Percentiles rank a stretch among this genome's conserved stretches.
These are phyloP conservation scores for Clathrospora elynae DNA, from an alignment of 2,329 filamentous ascomycete species.

Conservation along the genomic window DNA sequence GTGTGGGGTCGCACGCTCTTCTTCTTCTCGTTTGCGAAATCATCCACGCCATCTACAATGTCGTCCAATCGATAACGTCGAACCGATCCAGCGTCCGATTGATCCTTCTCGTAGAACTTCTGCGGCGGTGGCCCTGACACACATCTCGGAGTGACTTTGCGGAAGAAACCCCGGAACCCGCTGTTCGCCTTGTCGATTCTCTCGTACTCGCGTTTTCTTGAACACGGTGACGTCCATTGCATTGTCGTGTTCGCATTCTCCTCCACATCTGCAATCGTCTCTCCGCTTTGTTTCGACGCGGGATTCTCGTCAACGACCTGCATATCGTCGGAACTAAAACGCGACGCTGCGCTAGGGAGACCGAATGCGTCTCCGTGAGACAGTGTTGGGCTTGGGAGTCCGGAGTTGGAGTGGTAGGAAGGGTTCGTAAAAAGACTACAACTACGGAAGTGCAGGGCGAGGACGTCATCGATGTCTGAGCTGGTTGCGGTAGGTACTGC, in stretches of 20 bases:
- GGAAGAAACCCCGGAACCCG: slow-evolving; percentile 44
- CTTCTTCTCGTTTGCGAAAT: too few species aligned
- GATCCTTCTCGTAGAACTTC: slow-evolving; percentile 46
- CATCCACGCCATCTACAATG: slow-evolving; percentile 23
- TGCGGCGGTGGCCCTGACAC: slow-evolving; percentile 41
- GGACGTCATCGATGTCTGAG: slow-evolving; percentile 47
- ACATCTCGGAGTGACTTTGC: slow-evolving; percentile 40
- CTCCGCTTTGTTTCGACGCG: slow-evolving; percentile 26
- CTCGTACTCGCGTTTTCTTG: slow-evolving; percentile 44
- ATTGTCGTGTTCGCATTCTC: slow-evolving; percentile 39
- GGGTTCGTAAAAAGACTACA: slow-evolving; percentile 44
- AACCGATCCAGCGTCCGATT: slow-evolving; percentile 45
- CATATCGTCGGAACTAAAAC: slow-evolving; percentile 28
- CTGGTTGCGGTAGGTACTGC: slow-evolving; percentile 25
- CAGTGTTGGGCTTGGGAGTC: slow-evolving; percentile 27
- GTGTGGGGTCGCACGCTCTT: slow-evolving; percentile 19
- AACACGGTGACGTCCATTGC: slow-evolving; percentile 47
- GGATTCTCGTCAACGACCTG: slow-evolving; percentile 14
- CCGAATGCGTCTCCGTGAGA: slow-evolving; percentile 23
- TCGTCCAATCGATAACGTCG: slow-evolving; percentile 46
- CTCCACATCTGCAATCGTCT: slow-evolving; percentile 11
- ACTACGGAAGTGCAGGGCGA: slow-evolving; percentile 48
- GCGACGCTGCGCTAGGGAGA: slow-evolving; percentile 14
- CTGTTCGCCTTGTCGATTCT: slow-evolving; percentile 46
- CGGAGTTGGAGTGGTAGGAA: slow-evolving; percentile 33